Conservation (phyloP, 768 basidiomycete genomes). For the Leccinum disarticulatum region DNA sequence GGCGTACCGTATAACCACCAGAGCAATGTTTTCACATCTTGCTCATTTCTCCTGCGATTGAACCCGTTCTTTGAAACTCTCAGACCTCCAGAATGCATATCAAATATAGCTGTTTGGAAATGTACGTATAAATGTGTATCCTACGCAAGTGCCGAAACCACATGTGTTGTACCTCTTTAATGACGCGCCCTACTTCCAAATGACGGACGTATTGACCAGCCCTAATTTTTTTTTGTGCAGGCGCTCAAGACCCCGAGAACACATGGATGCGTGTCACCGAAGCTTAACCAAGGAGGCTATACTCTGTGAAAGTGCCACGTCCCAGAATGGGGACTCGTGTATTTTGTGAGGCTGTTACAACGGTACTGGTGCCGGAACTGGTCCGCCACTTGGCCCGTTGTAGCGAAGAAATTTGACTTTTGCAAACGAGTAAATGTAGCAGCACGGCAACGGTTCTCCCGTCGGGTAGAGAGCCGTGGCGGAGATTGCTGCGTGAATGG, state of each 20-base stretch:
- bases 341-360: slow-evolving; percentile 19
- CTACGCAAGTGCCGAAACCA: too few species aligned
- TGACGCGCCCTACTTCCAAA: too few species aligned
- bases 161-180: too few species aligned
- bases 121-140: too few species aligned
- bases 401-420: slow-evolving; percentile 19
- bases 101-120: too few species aligned
- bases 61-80: too few species aligned
- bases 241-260: slow-evolving; percentile 28
- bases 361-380: slow-evolving; percentile 14
- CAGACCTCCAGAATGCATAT: too few species aligned
- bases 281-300: slow-evolving; percentile 30
- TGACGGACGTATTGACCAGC: slow-evolving; percentile 5
- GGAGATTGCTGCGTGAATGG: too few species aligned
- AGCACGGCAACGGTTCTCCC: slow-evolving; percentile 3
- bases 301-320: slow-evolving; percentile 20
- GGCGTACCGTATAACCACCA: too few species aligned
- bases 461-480: too few species aligned
- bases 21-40: too few species aligned
- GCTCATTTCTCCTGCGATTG: too few species aligned
- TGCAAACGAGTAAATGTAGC: slow-evolving; percentile 10
- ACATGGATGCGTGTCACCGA: slow-evolving; percentile 29
- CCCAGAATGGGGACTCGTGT: slow-evolving; percentile 20
- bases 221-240: slow-evolving; percentile 23
- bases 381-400: slow-evolving; percentile 5